Evolutionary conservation across 148 eudicot genomes (phyloP).

Genomic region (Camellia japonica): DNA sequence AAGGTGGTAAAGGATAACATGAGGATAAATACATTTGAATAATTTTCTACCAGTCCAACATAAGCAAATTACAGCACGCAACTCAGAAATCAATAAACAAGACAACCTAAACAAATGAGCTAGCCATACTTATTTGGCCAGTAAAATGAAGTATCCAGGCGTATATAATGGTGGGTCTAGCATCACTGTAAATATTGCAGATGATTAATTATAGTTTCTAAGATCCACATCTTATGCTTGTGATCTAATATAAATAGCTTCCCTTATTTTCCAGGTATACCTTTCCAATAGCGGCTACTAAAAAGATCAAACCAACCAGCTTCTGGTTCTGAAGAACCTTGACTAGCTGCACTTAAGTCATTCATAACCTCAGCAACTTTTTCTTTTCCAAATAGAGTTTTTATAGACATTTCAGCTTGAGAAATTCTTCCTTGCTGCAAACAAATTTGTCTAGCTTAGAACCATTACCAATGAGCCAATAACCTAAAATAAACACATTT

Average conservation of each 20-base stretch:
- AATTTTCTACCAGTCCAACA: background rate
- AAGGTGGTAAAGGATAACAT: background rate
- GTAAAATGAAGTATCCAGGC: background rate
- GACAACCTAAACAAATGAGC: background rate
- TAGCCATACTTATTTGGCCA: background rate
- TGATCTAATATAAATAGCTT: background rate
- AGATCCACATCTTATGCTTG: background rate
- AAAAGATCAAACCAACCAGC: conserved; percentile 98
- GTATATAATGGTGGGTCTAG: background rate
- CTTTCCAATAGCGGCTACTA: conserved; percentile 73
- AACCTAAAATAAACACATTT: background rate
- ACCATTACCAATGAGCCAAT: conserved; percentile 7
- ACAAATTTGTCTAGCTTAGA: background rate
- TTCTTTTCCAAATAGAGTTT: conserved; percentile 70
- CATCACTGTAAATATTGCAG: background rate
- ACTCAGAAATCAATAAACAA: background rate
- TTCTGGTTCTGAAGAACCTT: conserved; percentile 81
- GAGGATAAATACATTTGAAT: background rate
- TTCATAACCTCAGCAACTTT: conserved; percentile 73
- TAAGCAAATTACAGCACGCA: background rate
- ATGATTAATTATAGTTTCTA: background rate
- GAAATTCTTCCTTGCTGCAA: conserved; percentile 84
- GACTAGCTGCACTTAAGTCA: conserved; percentile 66
- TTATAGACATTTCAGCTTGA: conserved; percentile 67
- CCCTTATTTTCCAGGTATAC: conserved; percentile 29